Percentiles rank a stretch among this genome's conserved stretches.
These are phyloP conservation scores for Camelina sativa DNA, from an alignment of 345 rosid species.

Conservation along the genomic window DNA sequence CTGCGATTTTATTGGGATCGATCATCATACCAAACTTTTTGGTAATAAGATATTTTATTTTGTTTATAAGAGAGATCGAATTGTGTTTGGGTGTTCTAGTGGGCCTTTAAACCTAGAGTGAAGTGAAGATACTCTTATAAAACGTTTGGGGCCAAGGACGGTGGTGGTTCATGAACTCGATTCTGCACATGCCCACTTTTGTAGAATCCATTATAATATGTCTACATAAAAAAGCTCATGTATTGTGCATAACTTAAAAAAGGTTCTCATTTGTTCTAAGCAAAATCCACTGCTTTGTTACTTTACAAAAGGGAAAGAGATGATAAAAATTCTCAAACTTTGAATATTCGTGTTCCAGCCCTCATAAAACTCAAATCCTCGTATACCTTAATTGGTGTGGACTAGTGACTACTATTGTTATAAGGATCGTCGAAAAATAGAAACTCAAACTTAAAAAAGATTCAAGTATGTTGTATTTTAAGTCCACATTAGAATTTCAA, in stretches of 20 bases:
- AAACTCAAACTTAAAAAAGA: neutral
- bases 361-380: constrained; percentile 4
- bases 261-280: neutral
- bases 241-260: neutral
- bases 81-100: neutral
- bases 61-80: neutral
- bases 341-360: constrained; percentile 23
- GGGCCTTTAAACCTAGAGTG: constrained; percentile 21
- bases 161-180: constrained; percentile 39
- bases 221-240: neutral
- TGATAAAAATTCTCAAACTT: neutral
- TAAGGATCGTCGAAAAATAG: neutral
- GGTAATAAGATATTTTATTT: constrained; percentile 28
- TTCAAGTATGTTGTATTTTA: no score
- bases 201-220: constrained; percentile 22
- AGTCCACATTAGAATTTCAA: no score
- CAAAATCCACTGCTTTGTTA: constrained; percentile 20
- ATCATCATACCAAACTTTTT: neutral
- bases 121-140: constrained; percentile 10
- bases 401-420: neutral
- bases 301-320: constrained; percentile 30
- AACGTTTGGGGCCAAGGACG: constrained; percentile 20
- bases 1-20: constrained; percentile 23
- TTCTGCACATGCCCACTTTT: constrained; percentile 39
- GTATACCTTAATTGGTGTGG: neutral